Evolutionary conservation across 352 stramenopile species (phyloP), one percentile per base, ranked within the genome.

Genomic region (Globisporangium alternatum): DNA sequence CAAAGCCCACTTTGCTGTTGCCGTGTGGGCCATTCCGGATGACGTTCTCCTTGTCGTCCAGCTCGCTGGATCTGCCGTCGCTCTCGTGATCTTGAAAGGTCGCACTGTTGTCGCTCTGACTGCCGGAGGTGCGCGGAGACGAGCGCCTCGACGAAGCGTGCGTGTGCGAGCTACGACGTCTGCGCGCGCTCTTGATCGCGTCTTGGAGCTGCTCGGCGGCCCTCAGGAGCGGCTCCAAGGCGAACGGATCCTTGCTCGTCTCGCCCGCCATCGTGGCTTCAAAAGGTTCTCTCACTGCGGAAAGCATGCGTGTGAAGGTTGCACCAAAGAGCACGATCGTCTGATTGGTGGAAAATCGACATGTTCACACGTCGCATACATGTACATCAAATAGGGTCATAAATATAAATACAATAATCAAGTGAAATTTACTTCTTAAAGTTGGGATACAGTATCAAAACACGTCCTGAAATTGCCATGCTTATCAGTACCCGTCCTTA

Each of bases 191-290:
- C n/a, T 60, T 68, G 43, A 89, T 85, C 15, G 79, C 79, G 19
- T 69, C 71, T 19, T 86, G 77, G 8, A 89, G 78, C 59, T 88
- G 74, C 56, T 84, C 72, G 6, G 81, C 69, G 0, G 78, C 75
- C 52, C 71, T 71, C 56, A 86, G 78, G 13, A 90, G 67, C 33
- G 66, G 70, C 51, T 66, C 58, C 35, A 57, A 68, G 30, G 57
- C 57, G 31, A 67, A 64, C 15, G 68, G 64, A 30, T 73, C 62
- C 45, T 56, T 56, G 17, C 51, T 56, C 51, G 28, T 41, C 48
- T 55, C 25, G 48, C 25, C 48, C 48, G 5, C 48, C 51, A 56
- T 37, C 22, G 3, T 35, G 19, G 48, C n/a, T n/a, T n/a, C n/a
- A n/a, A n/a, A n/a, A n/a, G n/a, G n/a, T 21, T 7, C 12, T 35